Evolutionary conservation across 257 asterid species (phyloP).

Genomic region (Solanum clarkiae): DNA sequence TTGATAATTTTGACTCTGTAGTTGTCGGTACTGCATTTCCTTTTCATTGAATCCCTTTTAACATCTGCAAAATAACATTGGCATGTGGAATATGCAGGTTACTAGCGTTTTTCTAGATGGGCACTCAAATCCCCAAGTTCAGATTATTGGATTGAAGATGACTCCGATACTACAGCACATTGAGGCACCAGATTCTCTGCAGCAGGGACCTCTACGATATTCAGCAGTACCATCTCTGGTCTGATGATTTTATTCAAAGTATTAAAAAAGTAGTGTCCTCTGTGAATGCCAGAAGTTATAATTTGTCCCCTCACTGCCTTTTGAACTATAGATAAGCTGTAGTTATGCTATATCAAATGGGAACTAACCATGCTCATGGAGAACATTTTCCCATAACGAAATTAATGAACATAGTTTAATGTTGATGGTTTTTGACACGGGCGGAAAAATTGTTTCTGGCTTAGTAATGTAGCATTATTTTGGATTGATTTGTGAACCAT

Average conservation of each 20-base stretch:
- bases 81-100: constrained; percentile 23
- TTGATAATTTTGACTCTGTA: not conserved
- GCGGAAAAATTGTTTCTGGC: not conserved
- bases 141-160: constrained; percentile 62
- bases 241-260: not conserved
- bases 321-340: not conserved
- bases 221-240: constrained; percentile 3
- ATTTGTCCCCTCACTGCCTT: not conserved
- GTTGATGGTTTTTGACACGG: too few species aligned
- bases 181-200: constrained; percentile 33
- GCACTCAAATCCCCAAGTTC: constrained; percentile 60
- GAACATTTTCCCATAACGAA: not conserved
- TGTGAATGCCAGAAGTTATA: not conserved
- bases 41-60: not conserved
- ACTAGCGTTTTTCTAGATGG: constrained; percentile 62
- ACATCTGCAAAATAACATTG: not conserved
- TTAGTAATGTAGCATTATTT: not conserved
- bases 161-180: constrained; percentile 35
- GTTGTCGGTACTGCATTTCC: not conserved
- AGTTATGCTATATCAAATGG: not conserved
- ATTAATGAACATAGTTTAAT: not conserved
- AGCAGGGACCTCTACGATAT: constrained; percentile 43
- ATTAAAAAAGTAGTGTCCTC: not conserved
- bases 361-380: not conserved
- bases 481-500: not conserved